phyloP scores from a whole-genome alignment of 768 basidiomycete species.

The Hericium coralloides region DNA sequence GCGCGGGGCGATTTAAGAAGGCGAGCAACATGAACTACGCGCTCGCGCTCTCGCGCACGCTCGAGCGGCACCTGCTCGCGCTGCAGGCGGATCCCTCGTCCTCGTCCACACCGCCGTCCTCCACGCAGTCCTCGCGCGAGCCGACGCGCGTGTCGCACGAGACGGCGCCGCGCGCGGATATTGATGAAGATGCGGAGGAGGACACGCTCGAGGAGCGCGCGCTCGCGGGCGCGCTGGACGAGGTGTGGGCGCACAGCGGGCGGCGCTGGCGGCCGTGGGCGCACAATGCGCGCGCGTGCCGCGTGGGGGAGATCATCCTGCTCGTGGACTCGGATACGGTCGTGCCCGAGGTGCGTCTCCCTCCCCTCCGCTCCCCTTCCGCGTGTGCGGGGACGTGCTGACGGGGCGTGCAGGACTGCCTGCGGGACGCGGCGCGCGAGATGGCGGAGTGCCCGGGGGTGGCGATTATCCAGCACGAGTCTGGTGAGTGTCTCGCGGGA shows the following conservation, averaged over 20 bases:
- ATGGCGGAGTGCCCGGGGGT: constrained; percentile 39
- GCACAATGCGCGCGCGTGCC: constrained; percentile 32
- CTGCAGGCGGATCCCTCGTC: constrained; percentile 13
- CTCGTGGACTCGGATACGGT: constrained; percentile 43
- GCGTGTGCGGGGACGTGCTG: no score
- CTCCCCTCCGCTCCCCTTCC: background rate
- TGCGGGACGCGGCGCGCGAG: constrained; percentile 43
- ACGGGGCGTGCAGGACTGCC: constrained; percentile 30
- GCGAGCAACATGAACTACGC: constrained; percentile 44
- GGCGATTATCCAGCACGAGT: constrained; percentile 44
- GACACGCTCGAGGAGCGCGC: constrained; percentile 40
- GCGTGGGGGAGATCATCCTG: constrained; percentile 37
- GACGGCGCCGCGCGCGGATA: background rate
- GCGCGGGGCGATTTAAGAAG: constrained; percentile 44
- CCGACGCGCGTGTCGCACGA: background rate
- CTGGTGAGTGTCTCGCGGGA: constrained; percentile 20
- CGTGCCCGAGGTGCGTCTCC: constrained; percentile 30
- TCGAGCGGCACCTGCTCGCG: constrained; percentile 25
- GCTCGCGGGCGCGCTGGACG: constrained; percentile 41
- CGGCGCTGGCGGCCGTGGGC: constrained; percentile 23
- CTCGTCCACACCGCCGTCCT: constrained; percentile 7
- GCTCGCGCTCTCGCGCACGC: constrained; percentile 24
- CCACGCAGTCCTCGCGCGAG: constrained; percentile 13
- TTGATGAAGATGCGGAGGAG: constrained; percentile 16
- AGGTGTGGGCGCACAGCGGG: constrained; percentile 32